phyloP scores from a whole-genome alignment of 139 green algal species.

The Tetradesmus lagerheimii region DNA sequence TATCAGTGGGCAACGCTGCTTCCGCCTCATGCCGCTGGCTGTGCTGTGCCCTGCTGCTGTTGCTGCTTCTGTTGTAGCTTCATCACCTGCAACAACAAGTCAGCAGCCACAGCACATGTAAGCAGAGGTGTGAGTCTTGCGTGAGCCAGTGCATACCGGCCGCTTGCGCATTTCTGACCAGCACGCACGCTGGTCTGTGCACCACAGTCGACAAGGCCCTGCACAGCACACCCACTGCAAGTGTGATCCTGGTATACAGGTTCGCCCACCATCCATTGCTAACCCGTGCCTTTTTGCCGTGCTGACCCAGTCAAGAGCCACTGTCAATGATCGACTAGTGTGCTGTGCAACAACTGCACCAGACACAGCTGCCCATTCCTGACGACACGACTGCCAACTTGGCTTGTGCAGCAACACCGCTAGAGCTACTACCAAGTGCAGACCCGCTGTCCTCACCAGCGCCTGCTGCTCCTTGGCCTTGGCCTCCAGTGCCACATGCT shows the following conservation, averaged over 20 bases:
- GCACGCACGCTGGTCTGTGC: too few species aligned
- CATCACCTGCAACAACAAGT: slow-evolving; percentile 38
- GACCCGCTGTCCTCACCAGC: slow-evolving; percentile 47
- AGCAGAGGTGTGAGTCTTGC: too few species aligned
- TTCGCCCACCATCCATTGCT: too few species aligned
- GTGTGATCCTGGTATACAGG: too few species aligned
- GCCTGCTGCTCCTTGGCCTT: slow-evolving; percentile 64
- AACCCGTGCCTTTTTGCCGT: too few species aligned
- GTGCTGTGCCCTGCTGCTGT: slow-evolving; percentile 26
- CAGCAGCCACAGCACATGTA: neutral
- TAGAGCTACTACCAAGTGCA: too few species aligned
- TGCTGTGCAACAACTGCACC: neutral
- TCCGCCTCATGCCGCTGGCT: slow-evolving; percentile 15
- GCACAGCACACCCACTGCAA: too few species aligned
- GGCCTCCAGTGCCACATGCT: slow-evolving; percentile 61
- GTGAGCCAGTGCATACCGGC: neutral
- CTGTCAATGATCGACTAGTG: too few species aligned
- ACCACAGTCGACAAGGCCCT: too few species aligned
- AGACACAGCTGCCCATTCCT: neutral
- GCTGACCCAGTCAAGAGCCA: too few species aligned
- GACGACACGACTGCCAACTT: neutral
- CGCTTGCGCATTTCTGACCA: too few species aligned
- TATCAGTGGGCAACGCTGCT: neutral
- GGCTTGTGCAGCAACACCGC: too few species aligned
- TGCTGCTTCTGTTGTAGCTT: slow-evolving; percentile 48